phyloP scores from a whole-genome alignment of 2,329 filamentous ascomycete genomes.

The Exophiala spinifera region DNA sequence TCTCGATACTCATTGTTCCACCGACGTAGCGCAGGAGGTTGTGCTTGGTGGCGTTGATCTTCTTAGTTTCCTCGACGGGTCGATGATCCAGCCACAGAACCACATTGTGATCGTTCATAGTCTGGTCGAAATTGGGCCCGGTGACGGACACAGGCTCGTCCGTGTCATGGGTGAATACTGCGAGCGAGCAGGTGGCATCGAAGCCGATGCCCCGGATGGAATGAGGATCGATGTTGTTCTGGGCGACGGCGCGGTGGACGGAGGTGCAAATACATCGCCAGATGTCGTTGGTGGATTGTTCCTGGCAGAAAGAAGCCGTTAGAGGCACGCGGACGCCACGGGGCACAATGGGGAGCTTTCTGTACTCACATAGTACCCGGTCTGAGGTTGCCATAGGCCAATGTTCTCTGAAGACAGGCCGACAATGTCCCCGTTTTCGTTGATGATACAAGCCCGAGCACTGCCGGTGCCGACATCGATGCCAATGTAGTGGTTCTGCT shows the following conservation, averaged over 20 bases:
- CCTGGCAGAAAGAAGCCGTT: conserved; percentile 48
- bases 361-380: conserved; percentile 65
- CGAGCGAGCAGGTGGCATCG: conserved; percentile 95
- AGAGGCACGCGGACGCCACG: neutral
- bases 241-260: conserved; percentile 75
- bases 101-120: conserved; percentile 84
- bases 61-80: conserved; percentile 82
- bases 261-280: conserved; percentile 92
- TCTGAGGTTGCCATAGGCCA: conserved; percentile 74
- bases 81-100: conserved; percentile 97
- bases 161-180: conserved; percentile 84
- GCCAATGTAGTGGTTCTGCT: conserved; percentile 67
- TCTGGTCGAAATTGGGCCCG: conserved; percentile 76
- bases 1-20: conserved; percentile 97
- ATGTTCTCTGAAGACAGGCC: conserved; percentile 69
- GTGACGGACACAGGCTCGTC: conserved; percentile 91
- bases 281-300: conserved; percentile 97
- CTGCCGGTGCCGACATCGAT: conserved; percentile 97
- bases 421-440: conserved; percentile 83
- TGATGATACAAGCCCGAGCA: conserved; percentile 92
- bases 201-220: conserved; percentile 90
- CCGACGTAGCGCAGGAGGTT: conserved; percentile 94
- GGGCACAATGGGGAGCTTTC: neutral
- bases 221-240: conserved; percentile 72
- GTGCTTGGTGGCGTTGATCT: conserved; percentile 90